A percentile compares a stretch with the other conserved stretches of the same genome.
Conservation (phyloP, 2,329 filamentous ascomycete species). For the Hymenoscyphus occultus region DNA sequence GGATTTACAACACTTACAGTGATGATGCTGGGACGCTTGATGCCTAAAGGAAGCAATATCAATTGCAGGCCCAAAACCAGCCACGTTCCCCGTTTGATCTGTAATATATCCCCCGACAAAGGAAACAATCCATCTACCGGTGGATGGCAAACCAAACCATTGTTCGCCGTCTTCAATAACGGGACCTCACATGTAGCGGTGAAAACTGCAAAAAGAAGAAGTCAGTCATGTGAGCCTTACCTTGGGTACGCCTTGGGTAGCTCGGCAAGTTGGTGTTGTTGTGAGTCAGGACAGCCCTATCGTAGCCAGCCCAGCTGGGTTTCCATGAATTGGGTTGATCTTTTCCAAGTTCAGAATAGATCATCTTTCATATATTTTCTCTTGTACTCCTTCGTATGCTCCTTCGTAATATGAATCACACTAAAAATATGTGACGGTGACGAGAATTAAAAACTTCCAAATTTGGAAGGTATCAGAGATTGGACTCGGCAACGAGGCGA, state of each 20-base stretch:
- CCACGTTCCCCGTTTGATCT: conserved; percentile 25
- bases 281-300: conserved; percentile 20
- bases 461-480: not conserved
- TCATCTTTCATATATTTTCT: not conserved
- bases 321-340: not conserved
- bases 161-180: conserved; percentile 22
- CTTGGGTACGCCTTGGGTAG: not conserved
- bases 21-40: conserved; percentile 19
- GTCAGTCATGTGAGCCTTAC: conserved; percentile 27
- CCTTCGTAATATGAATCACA: not conserved
- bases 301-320: not conserved
- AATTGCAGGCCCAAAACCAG: conserved; percentile 21
- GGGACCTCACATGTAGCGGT: conserved; percentile 36
- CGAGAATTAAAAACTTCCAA: not conserved
- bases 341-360: not conserved
- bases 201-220: conserved; percentile 20
- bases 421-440: not conserved
- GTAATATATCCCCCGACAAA: conserved; percentile 26
- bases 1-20: conserved; percentile 6
- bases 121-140: conserved; percentile 19
- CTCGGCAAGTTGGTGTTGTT: conserved; percentile 9
- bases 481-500: not conserved
- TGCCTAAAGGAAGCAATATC: conserved; percentile 32
- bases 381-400: not conserved
- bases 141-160: conserved; percentile 17